phyloP scores from a whole-genome alignment of 179 eudicot genomes.

The Nepenthes alata region DNA sequence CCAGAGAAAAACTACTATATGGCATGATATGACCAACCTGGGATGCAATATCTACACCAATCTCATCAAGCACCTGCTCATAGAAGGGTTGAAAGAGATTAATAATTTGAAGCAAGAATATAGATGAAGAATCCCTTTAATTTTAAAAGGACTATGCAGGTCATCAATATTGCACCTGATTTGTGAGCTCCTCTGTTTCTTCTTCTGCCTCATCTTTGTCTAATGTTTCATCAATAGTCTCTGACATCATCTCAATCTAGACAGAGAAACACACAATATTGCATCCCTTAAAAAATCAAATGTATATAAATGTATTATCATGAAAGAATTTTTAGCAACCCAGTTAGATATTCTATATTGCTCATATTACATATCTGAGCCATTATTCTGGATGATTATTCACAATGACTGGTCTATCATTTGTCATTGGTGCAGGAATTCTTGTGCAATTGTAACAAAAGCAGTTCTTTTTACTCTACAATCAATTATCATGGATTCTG shows the following conservation, averaged over 20 bases:
- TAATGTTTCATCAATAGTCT: constrained; percentile 50
- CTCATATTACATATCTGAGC: neutral
- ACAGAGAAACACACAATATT: neutral
- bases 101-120: neutral
- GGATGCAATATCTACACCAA: constrained; percentile 65
- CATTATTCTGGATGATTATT: too few species aligned
- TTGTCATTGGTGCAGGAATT: neutral
- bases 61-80: constrained; percentile 58
- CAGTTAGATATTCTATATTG: too few species aligned
- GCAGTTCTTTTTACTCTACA: neutral
- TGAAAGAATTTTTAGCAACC: too few species aligned
- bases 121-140: neutral
- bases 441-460: too few species aligned
- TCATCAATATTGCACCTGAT: constrained; percentile 29
- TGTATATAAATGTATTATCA: too few species aligned
- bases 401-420: too few species aligned
- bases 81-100: neutral
- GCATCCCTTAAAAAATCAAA: neutral
- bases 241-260: constrained; percentile 77
- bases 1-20: neutral
- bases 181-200: constrained; percentile 63
- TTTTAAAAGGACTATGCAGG: neutral
- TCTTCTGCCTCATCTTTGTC: constrained; percentile 74
- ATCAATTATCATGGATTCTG: neutral
- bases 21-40: constrained; percentile 26